Base-by-base conservation (phyloP, 306 rosid species). In the Trichosanthes truncata region DNA sequence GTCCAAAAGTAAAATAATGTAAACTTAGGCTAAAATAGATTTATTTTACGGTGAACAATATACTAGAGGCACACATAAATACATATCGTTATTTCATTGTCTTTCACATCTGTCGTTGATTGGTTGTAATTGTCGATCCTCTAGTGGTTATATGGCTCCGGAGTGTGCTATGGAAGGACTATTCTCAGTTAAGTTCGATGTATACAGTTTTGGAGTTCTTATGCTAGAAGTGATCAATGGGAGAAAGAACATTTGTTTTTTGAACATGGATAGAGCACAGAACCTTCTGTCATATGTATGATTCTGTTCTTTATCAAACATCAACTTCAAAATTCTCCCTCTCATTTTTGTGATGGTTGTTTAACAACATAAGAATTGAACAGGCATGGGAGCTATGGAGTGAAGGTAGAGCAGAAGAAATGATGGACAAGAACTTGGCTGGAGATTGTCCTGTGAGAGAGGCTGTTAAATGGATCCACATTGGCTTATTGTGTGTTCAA, bases 341-440 rank as follows among this genome's bases (percentile, higher is more conserved):
- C 21, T 67, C 18, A 36, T 38, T 43, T 17, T 68, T 51, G 26
- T 20, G 52, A 43, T 21, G 45, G 26, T 9, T 41, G n/a, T 17
- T 43, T 68, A 38, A 57, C 65, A 57, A 23, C 65, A 57, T 23
- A 23, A 57, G 4, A 57, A 57, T 20, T 38, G 43, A 36, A 36
- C 53, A 82, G 88, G 83, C 78, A 66, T 85, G 88, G 88, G 77
- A 71, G 29, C 82, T 57, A 23, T 82, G 88, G 88, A 80, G 29
- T 18, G 66, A 80, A 7, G 80, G 82, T 7, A 77, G 36, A 7
- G 36, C 20, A 14, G n/a, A 38, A 36, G 83, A 82, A 3, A 31
- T 82, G 52, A 6, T 82, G 46, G 84, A 83, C 43, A 72, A 74
- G 2, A 51, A 20, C 29, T 17, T 86, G 18, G 52, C 51, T 76